Evolutionary conservation across 306 rosid species (phyloP), one percentile per base, ranked within the genome.

Genomic region (Coriaria nepalensis): DNA sequence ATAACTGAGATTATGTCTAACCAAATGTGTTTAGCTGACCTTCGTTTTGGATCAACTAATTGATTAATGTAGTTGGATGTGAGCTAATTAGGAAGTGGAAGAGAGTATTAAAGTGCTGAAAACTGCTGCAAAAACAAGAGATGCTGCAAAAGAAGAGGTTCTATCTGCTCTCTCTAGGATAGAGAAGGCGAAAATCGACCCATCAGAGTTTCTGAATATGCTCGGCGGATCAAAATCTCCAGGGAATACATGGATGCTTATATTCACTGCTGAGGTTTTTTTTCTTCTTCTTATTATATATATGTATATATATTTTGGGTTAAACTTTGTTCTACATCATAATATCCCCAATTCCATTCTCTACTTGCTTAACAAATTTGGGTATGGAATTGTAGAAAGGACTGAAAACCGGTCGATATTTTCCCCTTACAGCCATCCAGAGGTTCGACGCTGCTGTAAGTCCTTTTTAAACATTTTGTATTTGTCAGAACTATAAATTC

Each of bases 201-300:
- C 92, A 55, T 73, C 83, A 37, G 74, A 68, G 37, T 90, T 85
- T 75, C 66, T 85, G 43, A 75, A 73, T 15, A 79, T 73, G 6
- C 95, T 90, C 35, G 94, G 95, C 8, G 94, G 94, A 49, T 68
- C 70, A 6, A 55, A 72, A 70, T 79, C 97, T 50, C 97, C 95
- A 10, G 97, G 97, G 49, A 84, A 92, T 65, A 84, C 94, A 12
- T 90, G 94, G 96, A 87, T 87, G 96, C 94, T 87, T 55, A 33
- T 87, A 69, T 87, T 80, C 52, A 80, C 96, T 34, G 73, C 87
- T 7, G 67, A 76, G 87, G 96, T 87, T 60, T 51, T 42, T 59
- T 41, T 55, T 14, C 33, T 60, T 56, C 33, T 47, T n/a, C 6
- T 36, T 56, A n/a, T n/a, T n/a, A n/a, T n/a, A n/a, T n/a, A n/a